These are phyloP conservation scores for Botrytis aclada DNA, from an alignment of 2,329 filamentous ascomycete genomes.

Conservation along the genomic window DNA sequence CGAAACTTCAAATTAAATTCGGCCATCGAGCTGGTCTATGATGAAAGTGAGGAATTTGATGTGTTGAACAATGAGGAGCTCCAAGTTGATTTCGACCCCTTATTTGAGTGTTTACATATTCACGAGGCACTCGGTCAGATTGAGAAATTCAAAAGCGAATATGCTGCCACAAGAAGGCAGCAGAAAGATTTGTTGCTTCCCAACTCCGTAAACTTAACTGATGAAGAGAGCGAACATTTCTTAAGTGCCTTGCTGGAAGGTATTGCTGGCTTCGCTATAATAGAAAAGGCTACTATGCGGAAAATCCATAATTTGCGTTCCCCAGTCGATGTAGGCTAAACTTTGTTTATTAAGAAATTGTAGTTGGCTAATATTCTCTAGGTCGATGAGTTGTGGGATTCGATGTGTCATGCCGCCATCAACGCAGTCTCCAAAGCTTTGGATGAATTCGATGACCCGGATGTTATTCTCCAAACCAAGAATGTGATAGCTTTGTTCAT, in stretches of 20 bases:
- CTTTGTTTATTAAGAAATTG: neutral
- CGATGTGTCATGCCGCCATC: constrained; percentile 88
- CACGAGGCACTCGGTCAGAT: constrained; percentile 90
- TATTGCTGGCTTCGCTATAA: constrained; percentile 93
- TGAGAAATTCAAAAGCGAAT: constrained; percentile 86
- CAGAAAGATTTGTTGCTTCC: constrained; percentile 92
- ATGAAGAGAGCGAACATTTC: constrained; percentile 76
- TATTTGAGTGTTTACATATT: constrained; percentile 95
- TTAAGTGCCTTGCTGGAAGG: constrained; percentile 90
- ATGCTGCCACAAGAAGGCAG: constrained; percentile 82
- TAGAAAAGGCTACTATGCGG: constrained; percentile 90
- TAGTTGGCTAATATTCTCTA: constrained; percentile 39
- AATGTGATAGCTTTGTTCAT: constrained; percentile 91
- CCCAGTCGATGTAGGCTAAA: constrained; percentile 66
- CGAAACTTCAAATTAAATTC: constrained; percentile 88
- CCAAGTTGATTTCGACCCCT: constrained; percentile 87
- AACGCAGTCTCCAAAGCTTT: constrained; percentile 77
- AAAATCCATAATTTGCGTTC: constrained; percentile 80
- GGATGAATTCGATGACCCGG: constrained; percentile 77
- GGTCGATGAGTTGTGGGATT: constrained; percentile 98
- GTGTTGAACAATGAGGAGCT: constrained; percentile 93
- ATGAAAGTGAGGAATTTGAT: constrained; percentile 94
- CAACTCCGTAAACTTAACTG: constrained; percentile 67
- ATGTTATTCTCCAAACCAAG: constrained; percentile 91
- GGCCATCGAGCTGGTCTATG: constrained; percentile 89